These are phyloP conservation scores for Epithemia pelagica DNA, from an alignment of 108 stramenopile genomes.

Conservation along the genomic window DNA sequence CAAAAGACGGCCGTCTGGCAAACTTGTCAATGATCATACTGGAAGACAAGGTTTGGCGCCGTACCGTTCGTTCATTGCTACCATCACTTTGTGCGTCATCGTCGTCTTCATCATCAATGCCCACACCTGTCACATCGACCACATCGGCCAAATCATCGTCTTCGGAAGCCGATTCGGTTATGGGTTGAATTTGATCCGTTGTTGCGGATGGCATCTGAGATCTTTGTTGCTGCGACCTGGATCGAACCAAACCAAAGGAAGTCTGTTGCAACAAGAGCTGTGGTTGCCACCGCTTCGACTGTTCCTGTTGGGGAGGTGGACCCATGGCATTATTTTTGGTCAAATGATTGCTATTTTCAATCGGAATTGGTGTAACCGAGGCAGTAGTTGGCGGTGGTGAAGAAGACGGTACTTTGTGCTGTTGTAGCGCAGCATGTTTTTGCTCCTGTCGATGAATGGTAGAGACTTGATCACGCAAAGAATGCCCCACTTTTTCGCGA, in stretches of 20 bases:
- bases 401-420: neutral
- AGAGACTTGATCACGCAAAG: slow-evolving; percentile 9
- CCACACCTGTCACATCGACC: neutral
- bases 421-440: neutral
- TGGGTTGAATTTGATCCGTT: neutral
- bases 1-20: neutral
- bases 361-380: neutral
- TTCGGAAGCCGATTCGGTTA: neutral
- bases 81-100: neutral
- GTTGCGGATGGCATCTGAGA: neutral
- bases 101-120: neutral
- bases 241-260: neutral
- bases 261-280: neutral
- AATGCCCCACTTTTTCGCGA: slow-evolving; percentile 18
- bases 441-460: slow-evolving; percentile 8
- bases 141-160: neutral
- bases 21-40: neutral
- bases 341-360: neutral
- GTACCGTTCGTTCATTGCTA: neutral
- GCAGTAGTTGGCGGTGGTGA: neutral
- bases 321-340: neutral
- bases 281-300: neutral
- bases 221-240: neutral
- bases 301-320: neutral
- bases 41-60: neutral